These are phyloP conservation scores for Picochlorum sp. DNA, from an alignment of 139 green algal genomes.

Conservation along the genomic window DNA sequence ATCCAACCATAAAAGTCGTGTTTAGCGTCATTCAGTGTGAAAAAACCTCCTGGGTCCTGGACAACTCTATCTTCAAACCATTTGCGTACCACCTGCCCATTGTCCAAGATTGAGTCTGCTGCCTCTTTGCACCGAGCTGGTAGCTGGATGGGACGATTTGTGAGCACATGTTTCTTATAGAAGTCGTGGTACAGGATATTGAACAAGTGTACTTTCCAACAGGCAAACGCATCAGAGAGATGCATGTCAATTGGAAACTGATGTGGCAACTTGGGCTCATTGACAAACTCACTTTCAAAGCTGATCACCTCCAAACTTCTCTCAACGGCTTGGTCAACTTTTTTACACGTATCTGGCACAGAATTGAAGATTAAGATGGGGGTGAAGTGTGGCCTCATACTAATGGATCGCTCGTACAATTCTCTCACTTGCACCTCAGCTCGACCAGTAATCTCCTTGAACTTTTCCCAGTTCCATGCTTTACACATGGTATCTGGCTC, in stretches of 20 bases:
- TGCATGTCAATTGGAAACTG: neutral
- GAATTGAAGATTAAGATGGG: too few species aligned
- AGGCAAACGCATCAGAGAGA: neutral
- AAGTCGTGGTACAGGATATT: neutral
- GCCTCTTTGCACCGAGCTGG: neutral
- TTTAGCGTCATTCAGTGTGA: neutral
- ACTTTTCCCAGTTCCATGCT: too few species aligned
- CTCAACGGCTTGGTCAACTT: too few species aligned
- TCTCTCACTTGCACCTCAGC: too few species aligned
- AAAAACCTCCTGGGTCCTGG: neutral
- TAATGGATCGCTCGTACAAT: too few species aligned
- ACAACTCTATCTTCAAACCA: neutral
- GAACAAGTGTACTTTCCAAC: neutral
- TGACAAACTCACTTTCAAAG: neutral
- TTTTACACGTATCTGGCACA: too few species aligned
- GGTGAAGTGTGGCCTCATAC: too few species aligned
- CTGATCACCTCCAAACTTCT: neutral
- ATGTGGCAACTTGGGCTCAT: neutral
- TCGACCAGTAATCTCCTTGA: too few species aligned
- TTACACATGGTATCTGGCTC: too few species aligned
- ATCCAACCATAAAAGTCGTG: neutral
- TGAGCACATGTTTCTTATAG: neutral
- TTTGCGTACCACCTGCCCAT: neutral
- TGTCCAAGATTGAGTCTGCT: neutral
- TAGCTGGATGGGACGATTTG: neutral